Conservation (phyloP, 2,329 filamentous ascomycete species). For the Huntiella abstrusa region DNA sequence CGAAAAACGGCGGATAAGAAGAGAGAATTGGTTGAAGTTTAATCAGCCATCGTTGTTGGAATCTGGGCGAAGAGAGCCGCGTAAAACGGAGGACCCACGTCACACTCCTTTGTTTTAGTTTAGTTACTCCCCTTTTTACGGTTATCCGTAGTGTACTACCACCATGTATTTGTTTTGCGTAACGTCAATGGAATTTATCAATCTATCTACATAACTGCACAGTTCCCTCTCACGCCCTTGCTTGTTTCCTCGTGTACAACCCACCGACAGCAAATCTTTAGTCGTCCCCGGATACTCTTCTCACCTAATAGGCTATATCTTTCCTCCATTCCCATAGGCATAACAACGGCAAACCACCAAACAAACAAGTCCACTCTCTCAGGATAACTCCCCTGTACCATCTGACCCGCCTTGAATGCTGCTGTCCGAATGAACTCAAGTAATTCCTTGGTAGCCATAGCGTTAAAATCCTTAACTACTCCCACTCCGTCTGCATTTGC, state of each 20-base stretch:
- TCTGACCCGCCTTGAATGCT: conserved; percentile 56
- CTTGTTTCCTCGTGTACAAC: conserved; percentile 51
- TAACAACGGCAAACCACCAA: conserved; percentile 75
- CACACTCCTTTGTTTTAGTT: not conserved
- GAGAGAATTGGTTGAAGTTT: not conserved
- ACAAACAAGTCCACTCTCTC: conserved; percentile 60
- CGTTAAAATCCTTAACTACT: conserved; percentile 13
- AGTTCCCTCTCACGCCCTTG: conserved; percentile 41
- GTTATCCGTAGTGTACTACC: no score
- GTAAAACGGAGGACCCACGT: not conserved
- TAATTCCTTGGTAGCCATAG: conserved; percentile 51
- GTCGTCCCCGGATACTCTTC: conserved; percentile 56
- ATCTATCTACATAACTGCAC: conserved; percentile 6
- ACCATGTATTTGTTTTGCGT: no score
- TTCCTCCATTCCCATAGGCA: conserved; percentile 59
- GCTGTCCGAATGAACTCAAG: conserved; percentile 37
- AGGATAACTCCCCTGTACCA: conserved; percentile 32
- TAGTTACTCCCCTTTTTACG: not conserved
- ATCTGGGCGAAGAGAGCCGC: not conserved
- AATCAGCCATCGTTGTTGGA: not conserved
- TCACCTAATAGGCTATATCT: conserved; percentile 61
- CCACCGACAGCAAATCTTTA: conserved; percentile 73
- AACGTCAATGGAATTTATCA: no score
- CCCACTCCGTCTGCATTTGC: no score
- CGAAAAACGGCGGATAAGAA: not conserved